Evolutionary conservation across 345 rosid genomes (phyloP).

Genomic region (Lepidium africanum): DNA sequence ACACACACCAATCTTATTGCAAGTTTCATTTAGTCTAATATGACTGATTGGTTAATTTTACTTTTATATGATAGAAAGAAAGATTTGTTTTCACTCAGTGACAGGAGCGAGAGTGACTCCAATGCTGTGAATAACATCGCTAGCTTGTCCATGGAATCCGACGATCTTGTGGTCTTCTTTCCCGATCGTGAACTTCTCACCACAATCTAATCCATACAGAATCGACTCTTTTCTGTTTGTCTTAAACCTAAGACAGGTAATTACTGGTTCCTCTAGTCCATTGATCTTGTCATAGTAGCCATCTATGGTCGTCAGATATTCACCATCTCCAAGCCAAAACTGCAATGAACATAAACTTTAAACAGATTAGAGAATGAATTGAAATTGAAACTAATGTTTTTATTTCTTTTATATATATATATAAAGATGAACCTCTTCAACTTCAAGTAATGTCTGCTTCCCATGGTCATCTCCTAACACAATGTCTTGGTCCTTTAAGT

Average conservation of each 20-base stretch:
- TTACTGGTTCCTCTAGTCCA: not conserved
- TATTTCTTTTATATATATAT: no score
- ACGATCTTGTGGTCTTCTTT: constrained; percentile 17
- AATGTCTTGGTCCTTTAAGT: not conserved
- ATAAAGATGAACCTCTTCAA: not conserved
- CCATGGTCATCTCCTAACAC: constrained; percentile 23
- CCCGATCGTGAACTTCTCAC: not conserved
- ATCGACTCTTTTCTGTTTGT: constrained; percentile 22
- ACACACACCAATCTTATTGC: not conserved
- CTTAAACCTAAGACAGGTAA: constrained; percentile 14
- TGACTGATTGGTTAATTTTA: not conserved
- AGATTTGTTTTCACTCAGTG: not conserved
- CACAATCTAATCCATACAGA: constrained; percentile 5
- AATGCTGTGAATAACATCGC: constrained; percentile 18
- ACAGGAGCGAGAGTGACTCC: constrained; percentile 23
- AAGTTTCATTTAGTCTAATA: no score
- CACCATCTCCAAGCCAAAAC: constrained; percentile 25
- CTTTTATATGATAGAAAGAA: not conserved
- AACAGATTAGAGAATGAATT: not conserved
- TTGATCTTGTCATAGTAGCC: constrained; percentile 16
- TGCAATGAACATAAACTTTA: not conserved
- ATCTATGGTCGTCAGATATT: constrained; percentile 13
- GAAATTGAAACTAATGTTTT: not conserved
- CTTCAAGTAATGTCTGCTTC: constrained; percentile 2
- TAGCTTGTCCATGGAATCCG: constrained; percentile 25